These are phyloP conservation scores for Pichia pseudocactophila DNA, from an alignment of 805 yeast species.

Conservation along the genomic window DNA sequence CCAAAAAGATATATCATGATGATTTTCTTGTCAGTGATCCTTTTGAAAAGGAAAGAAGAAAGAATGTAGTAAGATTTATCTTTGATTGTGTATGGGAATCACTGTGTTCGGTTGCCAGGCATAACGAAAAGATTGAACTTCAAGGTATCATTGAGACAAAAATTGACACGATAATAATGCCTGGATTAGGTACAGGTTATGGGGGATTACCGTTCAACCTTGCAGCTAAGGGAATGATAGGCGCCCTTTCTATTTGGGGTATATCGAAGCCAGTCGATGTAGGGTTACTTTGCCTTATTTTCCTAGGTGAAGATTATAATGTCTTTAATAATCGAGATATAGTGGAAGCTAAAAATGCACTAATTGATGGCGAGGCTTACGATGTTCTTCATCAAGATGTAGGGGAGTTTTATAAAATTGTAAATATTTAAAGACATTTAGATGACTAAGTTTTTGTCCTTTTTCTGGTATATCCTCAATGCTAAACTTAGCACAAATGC, in stretches of 20 bases:
- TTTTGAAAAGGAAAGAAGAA: neutral
- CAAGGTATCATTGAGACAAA: slow-evolving; percentile 2
- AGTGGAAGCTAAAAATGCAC: neutral
- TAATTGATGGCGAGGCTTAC: slow-evolving; percentile 1
- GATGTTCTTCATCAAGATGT: slow-evolving; percentile 7
- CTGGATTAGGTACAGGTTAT: slow-evolving; percentile 35
- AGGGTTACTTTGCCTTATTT: slow-evolving; percentile 20
- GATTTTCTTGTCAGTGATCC: slow-evolving; percentile 8
- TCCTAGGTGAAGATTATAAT: slow-evolving; percentile 19
- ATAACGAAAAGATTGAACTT: slow-evolving; percentile 12
- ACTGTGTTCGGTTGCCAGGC: slow-evolving; percentile 19
- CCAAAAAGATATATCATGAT: slow-evolving; percentile 15
- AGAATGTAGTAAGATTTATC: slow-evolving; percentile 16
- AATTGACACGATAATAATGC: slow-evolving; percentile 24
- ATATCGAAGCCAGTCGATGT: slow-evolving; percentile 12
- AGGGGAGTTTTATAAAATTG: slow-evolving; percentile 3
- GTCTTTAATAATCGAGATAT: slow-evolving; percentile 5
- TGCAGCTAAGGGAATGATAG: slow-evolving; percentile 29
- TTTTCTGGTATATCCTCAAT: slow-evolving; percentile 15
- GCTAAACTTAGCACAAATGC: slow-evolving; percentile 18
- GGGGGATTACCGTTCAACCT: slow-evolving; percentile 27
- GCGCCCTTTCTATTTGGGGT: slow-evolving; percentile 26
- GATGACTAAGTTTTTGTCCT: neutral
- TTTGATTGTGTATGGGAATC: slow-evolving; percentile 33
- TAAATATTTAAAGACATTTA: neutral